A percentile compares a stretch with the other conserved stretches of the same genome.
Evolutionary conservation across 2,329 filamentous ascomycete genomes (phyloP).

Genomic region (Rugonectria rugulosa): DNA sequence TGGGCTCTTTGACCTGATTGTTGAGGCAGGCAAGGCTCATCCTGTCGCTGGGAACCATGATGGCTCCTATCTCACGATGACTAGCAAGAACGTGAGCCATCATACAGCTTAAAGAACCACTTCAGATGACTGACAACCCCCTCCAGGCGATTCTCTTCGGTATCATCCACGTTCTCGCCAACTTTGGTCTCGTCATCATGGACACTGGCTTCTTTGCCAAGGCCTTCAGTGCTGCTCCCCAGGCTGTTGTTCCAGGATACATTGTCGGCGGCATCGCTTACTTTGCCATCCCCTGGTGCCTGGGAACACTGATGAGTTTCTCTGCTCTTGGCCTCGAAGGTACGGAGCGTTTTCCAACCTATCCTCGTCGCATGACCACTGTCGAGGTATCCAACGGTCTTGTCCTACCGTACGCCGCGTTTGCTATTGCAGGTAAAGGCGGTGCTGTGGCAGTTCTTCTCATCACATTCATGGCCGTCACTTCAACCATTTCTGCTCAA

Average conservation of each 20-base stretch:
- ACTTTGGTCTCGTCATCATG: conserved; percentile 63
- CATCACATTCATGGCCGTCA: conserved; percentile 81
- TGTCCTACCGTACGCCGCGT: conserved; percentile 73
- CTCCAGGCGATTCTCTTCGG: conserved; percentile 56
- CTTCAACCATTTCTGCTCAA: conserved; percentile 60
- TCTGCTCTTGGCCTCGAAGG: conserved; percentile 57
- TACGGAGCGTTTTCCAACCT: conserved; percentile 60
- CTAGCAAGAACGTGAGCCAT: conserved; percentile 52
- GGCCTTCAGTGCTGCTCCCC: conserved; percentile 56
- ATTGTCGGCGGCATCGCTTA: conserved; percentile 61
- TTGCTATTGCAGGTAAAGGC: conserved; percentile 73
- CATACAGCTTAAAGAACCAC: fast-evolving
- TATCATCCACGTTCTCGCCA: conserved; percentile 56
- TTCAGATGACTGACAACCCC: background rate
- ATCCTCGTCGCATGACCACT: conserved; percentile 61
- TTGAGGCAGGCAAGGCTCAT: conserved; percentile 50
- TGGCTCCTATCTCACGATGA: conserved; percentile 65
- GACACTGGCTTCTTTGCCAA: conserved; percentile 63
- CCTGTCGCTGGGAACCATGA: conserved; percentile 60
- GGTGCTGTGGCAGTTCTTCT: conserved; percentile 73
- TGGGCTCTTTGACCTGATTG: conserved; percentile 58
- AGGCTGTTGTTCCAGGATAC: conserved; percentile 60
- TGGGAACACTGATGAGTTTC: conserved; percentile 59
- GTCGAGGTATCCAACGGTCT: conserved; percentile 72
- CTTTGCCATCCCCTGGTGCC: conserved; percentile 61